phyloP scores from a whole-genome alignment of 768 basidiomycete species.

The Tricholomella constricta region DNA sequence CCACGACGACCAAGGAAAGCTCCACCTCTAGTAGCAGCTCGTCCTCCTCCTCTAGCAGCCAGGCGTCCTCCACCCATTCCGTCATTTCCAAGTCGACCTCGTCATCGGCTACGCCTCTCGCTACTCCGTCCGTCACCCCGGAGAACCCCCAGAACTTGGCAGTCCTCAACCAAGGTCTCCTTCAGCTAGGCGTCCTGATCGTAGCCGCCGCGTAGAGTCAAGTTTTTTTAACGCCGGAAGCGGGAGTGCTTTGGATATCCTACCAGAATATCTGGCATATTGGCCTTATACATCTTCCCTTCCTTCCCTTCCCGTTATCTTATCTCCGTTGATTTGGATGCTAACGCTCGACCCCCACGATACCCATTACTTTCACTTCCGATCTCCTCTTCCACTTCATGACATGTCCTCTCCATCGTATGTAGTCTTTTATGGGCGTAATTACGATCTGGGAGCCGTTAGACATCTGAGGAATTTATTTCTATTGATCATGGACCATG shows the following conservation, averaged over 20 bases:
- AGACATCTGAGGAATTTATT: conserved; percentile 5
- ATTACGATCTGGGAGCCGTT: background rate
- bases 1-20: conserved; percentile 7
- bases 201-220: conserved; percentile 11
- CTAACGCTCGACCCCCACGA: conserved; percentile 7
- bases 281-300: background rate
- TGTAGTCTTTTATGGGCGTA: background rate
- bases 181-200: conserved; percentile 11
- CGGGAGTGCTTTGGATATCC: conserved; percentile 9
- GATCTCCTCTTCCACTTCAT: no score
- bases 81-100: conserved; percentile 2
- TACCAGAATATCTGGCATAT: conserved; percentile 1
- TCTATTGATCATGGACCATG: conserved; percentile 8
- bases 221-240: conserved; percentile 5
- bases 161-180: conserved; percentile 8
- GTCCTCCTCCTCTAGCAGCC: conserved; percentile 3
- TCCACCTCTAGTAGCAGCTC: background rate
- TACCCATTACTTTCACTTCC: conserved; percentile 7
- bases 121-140: background rate
- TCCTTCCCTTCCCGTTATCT: background rate
- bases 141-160: conserved; percentile 4
- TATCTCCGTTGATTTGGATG: conserved; percentile 11
- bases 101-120: conserved; percentile 3
- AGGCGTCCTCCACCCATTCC: background rate
- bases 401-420: background rate